Base-by-base conservation (phyloP, 2,329 filamentous ascomycete genomes). In the Fusarium sp. region DNA sequence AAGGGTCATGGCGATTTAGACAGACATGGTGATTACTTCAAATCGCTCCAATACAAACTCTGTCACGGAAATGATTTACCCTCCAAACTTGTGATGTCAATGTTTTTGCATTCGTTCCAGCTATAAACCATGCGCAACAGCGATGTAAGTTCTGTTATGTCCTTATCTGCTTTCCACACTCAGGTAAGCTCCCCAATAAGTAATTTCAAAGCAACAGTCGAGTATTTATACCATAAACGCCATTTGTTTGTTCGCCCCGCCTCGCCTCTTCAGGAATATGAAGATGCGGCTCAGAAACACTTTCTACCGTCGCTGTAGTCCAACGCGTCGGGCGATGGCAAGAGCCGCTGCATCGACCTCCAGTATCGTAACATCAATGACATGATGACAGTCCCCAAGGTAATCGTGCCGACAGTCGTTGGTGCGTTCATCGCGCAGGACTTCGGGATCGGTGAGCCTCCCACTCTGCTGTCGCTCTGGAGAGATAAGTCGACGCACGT, bases 1-100 rank as follows among this genome's bases (percentile, higher is more conserved):
- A 4, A 37, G 8, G 9, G 16, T 18, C 16, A 37, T 16, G 9
- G 5, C 6, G 34, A 4, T n/a, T n/a, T 12, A n/a, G 18, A 37
- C 18, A 12, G 10, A 12, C 10, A 12, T 12, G 5, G 5, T 3
- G 10, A n/a, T 37, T 37, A 7, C 5, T 12, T 6, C 0, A 1
- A 11, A 37, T 37, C 18, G 5, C 34, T 37, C 18, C n/a, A n/a
- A 37, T 11, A 7, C 34, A 37, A 18, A n/a, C 0, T 37, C 5
- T 37, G 5, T 2, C 34, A n/a, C 18, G 18, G 11, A n/a, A 6
- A 18, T 37, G 5, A 23, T 37, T 6, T 11, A 10, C 18, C 18
- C 32, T 18, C 18, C 34, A 37, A 11, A n/a, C 10, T n/a, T 37
- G 3, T 37, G 34, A n/a, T n/a, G 18, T 11, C 18, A 11, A 37